Evolutionary conservation across 495 filamentous ascomycete species (phyloP).

Genomic region (Lophiostoma macrostomum): DNA sequence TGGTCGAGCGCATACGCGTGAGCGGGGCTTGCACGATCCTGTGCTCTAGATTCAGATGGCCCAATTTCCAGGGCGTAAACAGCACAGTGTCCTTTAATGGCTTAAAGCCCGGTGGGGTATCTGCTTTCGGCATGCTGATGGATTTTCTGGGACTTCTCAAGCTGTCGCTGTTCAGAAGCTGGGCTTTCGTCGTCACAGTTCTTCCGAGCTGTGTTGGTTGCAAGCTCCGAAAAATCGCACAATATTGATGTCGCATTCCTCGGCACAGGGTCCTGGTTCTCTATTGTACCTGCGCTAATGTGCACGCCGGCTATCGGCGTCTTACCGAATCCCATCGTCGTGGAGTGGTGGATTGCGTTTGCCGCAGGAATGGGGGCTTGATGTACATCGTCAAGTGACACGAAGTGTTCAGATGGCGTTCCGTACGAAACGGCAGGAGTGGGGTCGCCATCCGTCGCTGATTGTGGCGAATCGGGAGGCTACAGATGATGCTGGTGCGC

Average conservation of each 20-base stretch:
- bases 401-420: too few species aligned
- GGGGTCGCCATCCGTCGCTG: slow-evolving; percentile 10
- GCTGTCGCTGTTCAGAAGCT: too few species aligned
- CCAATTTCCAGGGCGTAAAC: slow-evolving; percentile 30
- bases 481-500: not conserved
- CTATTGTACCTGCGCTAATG: slow-evolving; percentile 26
- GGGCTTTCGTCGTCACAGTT: too few species aligned
- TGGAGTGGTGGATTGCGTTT: slow-evolving; percentile 10
- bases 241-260: not conserved
- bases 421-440: too few species aligned
- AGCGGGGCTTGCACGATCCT: slow-evolving; percentile 30
- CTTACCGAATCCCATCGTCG: not conserved
- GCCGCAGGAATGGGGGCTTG: slow-evolving; percentile 16
- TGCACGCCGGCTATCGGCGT: not conserved
- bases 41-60: slow-evolving; percentile 27
- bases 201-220: too few species aligned
- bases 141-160: not conserved
- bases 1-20: slow-evolving; percentile 33
- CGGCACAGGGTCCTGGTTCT: slow-evolving; percentile 12
- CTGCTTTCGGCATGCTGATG: slow-evolving; percentile 24
- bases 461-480: not conserved
- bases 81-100: slow-evolving; percentile 30
- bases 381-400: too few species aligned
- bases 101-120: slow-evolving; percentile 21
- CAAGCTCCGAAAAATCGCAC: too few species aligned